These are phyloP conservation scores for Coemansia sp. DNA, from an alignment of 192 early-diverging fungal species.

Conservation along the genomic window DNA sequence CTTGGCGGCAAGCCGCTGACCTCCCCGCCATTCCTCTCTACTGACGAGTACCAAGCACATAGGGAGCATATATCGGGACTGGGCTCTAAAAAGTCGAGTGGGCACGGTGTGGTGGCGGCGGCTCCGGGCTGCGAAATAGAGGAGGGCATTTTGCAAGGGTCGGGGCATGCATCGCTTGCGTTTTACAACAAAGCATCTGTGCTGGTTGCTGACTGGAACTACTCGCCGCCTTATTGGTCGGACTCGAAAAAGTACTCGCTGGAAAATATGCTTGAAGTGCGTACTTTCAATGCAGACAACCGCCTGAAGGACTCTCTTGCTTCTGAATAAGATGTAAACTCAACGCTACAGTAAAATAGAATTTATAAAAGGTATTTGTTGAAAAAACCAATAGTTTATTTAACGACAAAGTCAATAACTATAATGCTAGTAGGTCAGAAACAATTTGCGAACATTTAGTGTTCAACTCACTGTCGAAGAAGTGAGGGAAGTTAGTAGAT, in stretches of 20 bases:
- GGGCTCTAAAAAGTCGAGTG: neutral
- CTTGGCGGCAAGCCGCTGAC: constrained; percentile 40
- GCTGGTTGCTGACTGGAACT: constrained; percentile 21
- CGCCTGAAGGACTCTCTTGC: constrained; percentile 24
- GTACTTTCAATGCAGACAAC: constrained; percentile 59
- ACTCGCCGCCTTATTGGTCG: constrained; percentile 45
- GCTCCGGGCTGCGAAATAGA: constrained; percentile 21
- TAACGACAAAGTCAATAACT: neutral
- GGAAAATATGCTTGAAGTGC: constrained; percentile 62
- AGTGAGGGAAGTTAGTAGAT: no score
- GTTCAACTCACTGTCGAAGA: no score
- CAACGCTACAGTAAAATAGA: neutral
- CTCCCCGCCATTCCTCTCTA: constrained; percentile 30
- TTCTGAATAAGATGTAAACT: neutral
- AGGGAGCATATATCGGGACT: neutral
- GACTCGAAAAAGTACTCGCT: constrained; percentile 68
- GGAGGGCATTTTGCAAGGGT: constrained; percentile 18
- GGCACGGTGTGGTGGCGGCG: constrained; percentile 8
- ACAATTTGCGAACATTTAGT: no score
- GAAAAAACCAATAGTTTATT: neutral
- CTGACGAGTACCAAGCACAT: constrained; percentile 25
- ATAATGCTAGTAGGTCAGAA: neutral
- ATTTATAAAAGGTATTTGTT: neutral
- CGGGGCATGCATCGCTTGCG: constrained; percentile 24
- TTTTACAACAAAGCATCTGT: constrained; percentile 17